Base-by-base conservation (phyloP, 2,329 filamentous ascomycete genomes). In the Claviceps sp. region DNA sequence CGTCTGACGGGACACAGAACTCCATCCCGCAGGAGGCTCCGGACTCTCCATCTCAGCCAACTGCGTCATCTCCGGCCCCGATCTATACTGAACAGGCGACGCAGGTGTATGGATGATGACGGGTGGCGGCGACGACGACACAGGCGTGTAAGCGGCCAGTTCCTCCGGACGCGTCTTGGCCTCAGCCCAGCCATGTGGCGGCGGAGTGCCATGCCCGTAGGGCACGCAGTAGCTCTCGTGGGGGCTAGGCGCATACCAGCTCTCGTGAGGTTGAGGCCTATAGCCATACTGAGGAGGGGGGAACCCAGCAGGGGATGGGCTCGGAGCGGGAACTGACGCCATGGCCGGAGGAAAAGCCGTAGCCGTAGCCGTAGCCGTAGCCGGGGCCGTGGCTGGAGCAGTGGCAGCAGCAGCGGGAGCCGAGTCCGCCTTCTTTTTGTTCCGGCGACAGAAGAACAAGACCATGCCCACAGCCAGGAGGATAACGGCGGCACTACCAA, bases 401-500 rank as follows among this genome's bases (percentile, higher is more conserved):
- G 24, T 24, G 49, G 6, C 9, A 34, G 30, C 2, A 44, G 18
- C 3, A 20, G 9, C 51, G 13, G 56, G 37, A 5, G 56, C 50
- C 22, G 53, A 22, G 5, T 49, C 43, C 13, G 48, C 40, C 16
- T 47, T 52, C 16, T 34, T 16, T 24, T 24, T n/a, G 5, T 42
- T 50, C 13, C 54, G 57, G 8, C 55, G 56, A 37, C 52, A 55
- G 44, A 55, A 56, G 52, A 55, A 56, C 9, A 59, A 37, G 20
- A 48, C 34, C 38, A 56, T 47, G 8, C 56, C 56, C 5, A 60
- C 30, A 4, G 55, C 56, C 3, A 61, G n/a, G 22, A 60, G 52
- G 4, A 60, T 40, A 8, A 60, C 56, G 8, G 56, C 59, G 2
- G 56, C 57, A 9, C 56, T 54, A 40, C 58, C 61, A 42, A 62